These are phyloP conservation scores for Pseudogymnoascus sp. DNA, from an alignment of 2,329 filamentous ascomycete species.

Conservation along the genomic window DNA sequence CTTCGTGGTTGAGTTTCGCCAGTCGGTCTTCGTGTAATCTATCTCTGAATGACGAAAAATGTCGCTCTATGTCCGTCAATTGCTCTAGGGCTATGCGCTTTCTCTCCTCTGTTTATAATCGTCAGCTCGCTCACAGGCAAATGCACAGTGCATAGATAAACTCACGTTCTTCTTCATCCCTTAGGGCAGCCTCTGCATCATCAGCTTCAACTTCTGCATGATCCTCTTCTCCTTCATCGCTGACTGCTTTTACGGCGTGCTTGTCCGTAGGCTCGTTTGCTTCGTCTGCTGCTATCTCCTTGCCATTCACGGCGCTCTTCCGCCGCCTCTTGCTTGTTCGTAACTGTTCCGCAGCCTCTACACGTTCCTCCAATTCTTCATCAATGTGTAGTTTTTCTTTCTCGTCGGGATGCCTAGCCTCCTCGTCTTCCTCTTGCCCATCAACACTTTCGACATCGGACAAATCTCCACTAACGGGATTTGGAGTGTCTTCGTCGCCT, in stretches of 20 bases:
- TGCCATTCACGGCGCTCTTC: neutral
- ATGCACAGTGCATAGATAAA: constrained; percentile 10
- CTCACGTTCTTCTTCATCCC: constrained; percentile 61
- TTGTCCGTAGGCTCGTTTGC: neutral
- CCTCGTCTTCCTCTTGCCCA: constrained; percentile 44
- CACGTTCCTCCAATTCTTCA: constrained; percentile 19
- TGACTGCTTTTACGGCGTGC: constrained; percentile 11
- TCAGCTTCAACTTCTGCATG: constrained; percentile 50
- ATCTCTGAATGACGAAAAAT: constrained; percentile 81
- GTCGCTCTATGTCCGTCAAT: constrained; percentile 73
- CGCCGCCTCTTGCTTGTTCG: constrained; percentile 10
- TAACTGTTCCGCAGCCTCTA: neutral
- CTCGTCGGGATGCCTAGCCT: constrained; percentile 36
- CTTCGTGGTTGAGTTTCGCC: constrained; percentile 68
- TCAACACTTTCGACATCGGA: constrained; percentile 33
- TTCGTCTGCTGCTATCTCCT: neutral
- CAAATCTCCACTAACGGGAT: constrained; percentile 29
- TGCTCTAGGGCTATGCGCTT: constrained; percentile 77
- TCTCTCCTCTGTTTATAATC: constrained; percentile 56
- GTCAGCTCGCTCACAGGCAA: constrained; percentile 4
- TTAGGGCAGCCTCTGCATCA: constrained; percentile 52
- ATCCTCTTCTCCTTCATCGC: constrained; percentile 40
- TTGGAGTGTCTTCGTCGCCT: constrained; percentile 34
- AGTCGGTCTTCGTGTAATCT: constrained; percentile 87
- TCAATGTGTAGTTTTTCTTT: constrained; percentile 28